Percentiles rank a stretch among this genome's conserved stretches.
phyloP scores from a whole-genome alignment of 768 basidiomycete genomes.

The Trametes cingulata region DNA sequence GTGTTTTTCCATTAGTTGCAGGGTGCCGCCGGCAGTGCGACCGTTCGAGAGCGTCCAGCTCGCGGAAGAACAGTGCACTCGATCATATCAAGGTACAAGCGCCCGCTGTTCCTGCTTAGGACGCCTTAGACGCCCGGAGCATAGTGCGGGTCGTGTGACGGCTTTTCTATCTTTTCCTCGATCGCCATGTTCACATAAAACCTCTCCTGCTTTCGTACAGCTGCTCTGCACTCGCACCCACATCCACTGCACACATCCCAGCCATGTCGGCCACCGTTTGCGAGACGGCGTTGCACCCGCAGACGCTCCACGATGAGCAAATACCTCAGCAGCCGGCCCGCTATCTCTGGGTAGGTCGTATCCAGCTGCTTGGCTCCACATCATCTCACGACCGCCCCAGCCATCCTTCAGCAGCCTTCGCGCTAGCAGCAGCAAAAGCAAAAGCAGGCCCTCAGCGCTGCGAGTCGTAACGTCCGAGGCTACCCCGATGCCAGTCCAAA shows the following conservation, averaged over 20 bases:
- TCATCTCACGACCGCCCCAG: not conserved
- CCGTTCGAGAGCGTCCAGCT: not conserved
- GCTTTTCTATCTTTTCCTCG: not conserved
- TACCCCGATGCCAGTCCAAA: not conserved
- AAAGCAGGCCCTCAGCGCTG: not conserved
- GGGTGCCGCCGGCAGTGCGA: not conserved
- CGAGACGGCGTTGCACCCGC: not conserved
- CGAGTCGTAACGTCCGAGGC: slow-evolving; percentile 10
- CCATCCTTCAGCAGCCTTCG: slow-evolving; percentile 2
- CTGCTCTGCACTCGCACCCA: not conserved
- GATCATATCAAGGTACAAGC: slow-evolving; percentile 4
- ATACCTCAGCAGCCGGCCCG: not conserved
- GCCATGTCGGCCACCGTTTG: slow-evolving; percentile 9
- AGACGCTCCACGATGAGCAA: not conserved
- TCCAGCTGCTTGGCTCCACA: not conserved
- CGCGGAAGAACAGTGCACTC: slow-evolving; percentile 1
- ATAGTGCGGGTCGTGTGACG: not conserved
- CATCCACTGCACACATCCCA: not conserved
- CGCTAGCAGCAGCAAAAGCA: slow-evolving; percentile 2
- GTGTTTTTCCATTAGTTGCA: not conserved
- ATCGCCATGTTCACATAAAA: slow-evolving; percentile 1
- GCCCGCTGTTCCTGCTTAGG: not conserved
- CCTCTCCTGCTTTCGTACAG: not conserved
- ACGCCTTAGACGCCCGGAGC: slow-evolving; percentile 1
- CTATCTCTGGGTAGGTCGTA: slow-evolving; percentile 13